Base-by-base conservation (phyloP, 192 early-diverging fungal genomes). In the Coemansia sp. region DNA sequence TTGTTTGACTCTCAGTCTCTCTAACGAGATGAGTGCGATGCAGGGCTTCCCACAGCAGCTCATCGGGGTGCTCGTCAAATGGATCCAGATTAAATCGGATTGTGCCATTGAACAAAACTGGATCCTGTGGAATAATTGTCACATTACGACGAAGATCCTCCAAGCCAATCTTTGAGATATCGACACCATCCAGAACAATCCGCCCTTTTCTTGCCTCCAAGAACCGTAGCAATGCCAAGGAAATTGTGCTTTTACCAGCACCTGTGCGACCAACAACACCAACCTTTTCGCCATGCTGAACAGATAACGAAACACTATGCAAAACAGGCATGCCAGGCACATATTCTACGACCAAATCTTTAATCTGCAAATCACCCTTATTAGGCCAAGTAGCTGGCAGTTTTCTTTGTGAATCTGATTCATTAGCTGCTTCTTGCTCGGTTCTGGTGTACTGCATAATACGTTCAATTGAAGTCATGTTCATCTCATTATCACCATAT, bases 71-170 rank as follows among this genome's bases (percentile, higher is more conserved):
- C 68, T 92, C 88, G 26, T 75, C 79, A 66, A 93, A 90, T 12
- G 93, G 94, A 71, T 98, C 94, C 12, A 98, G 73, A 73, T 97
- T 97, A 48, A 90, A 89, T 5, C 94, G 84, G 22, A 95, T 72
- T 8, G 90, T 86, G 22, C 91, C 91, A 62, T 85, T 84, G 74
- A 92, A 90, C 66, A 91, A 18, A 19, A 59, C 73, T 1, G 89
- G 84, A n/a, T 90, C 89, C 69, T 95, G 93, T 39, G 93, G 92
- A 55, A 95, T 90, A 58, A 94, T 92, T 6, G 88, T 90, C 46
- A 95, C 61, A 9, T 78, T 77, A 8, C 85, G 86, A 2, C 93
- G 90, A 32, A 95, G 76, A 45, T 93, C 89, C 41, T 85, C 83
- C 48, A 93, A 66, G 18, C 91, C 91, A 62, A 94, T 76, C 36